Evolutionary conservation across 306 rosid species (phyloP).

Genomic region (Nissolia schottii): DNA sequence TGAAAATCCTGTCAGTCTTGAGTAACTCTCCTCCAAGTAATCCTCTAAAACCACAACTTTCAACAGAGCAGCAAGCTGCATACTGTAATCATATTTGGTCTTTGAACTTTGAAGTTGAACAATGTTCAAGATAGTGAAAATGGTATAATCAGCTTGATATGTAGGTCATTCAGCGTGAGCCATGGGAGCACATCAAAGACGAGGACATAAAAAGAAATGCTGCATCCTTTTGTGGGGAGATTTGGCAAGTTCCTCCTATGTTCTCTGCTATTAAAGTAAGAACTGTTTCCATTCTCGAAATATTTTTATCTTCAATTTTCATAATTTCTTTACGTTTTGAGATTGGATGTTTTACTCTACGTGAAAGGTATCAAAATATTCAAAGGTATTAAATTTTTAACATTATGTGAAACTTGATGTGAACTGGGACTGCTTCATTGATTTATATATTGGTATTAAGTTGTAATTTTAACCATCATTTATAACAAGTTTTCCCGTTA

Average conservation of each 20-base stretch:
- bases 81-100: background rate
- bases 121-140: constrained; percentile 8
- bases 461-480: background rate
- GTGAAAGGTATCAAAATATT: background rate
- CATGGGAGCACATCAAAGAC: constrained; percentile 98
- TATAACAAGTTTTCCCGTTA: background rate
- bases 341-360: background rate
- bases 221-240: constrained; percentile 79
- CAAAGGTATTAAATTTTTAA: background rate
- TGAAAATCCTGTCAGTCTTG: background rate
- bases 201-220: constrained; percentile 73
- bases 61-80: background rate
- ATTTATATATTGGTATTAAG: background rate
- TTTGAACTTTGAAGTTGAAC: background rate
- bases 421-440: background rate
- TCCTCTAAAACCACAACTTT: background rate
- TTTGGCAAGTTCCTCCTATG: constrained; percentile 99
- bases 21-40: background rate
- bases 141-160: constrained; percentile 20
- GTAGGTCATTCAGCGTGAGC: constrained; percentile 96
- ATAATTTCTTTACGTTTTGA: constrained; percentile 4
- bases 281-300: constrained; percentile 6
- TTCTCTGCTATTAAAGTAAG: constrained; percentile 98
- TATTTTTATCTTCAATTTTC: background rate
- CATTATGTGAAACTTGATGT: background rate